phyloP scores from a whole-genome alignment of 1,284 basidiomycete genomes.

The Microbotryomycetes sp. region DNA sequence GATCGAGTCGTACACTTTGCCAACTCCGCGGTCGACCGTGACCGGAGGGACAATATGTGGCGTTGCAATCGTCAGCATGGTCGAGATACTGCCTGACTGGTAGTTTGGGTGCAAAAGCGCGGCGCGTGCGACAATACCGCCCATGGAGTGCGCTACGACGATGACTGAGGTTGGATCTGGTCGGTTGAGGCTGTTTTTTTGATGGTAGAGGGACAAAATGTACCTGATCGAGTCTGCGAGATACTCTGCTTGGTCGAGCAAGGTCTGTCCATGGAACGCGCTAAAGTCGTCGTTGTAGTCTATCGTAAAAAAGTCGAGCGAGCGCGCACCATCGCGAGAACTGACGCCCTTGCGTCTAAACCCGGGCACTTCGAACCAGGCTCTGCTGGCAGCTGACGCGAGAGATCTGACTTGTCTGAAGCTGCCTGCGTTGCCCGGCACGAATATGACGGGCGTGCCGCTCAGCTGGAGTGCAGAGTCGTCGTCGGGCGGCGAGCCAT shows the following conservation, averaged over 20 bases:
- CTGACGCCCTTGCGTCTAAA: constrained; percentile 43
- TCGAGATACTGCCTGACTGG: constrained; percentile 49
- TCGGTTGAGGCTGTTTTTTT: constrained; percentile 4
- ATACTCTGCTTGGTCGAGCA: constrained; percentile 75
- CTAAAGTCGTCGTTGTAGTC: constrained; percentile 98
- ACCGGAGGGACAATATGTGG: constrained; percentile 84
- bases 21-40: constrained; percentile 72
- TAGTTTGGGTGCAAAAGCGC: constrained; percentile 54
- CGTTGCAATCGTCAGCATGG: constrained; percentile 88
- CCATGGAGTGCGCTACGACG: constrained; percentile 94
- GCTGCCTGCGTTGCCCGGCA: constrained; percentile 95
- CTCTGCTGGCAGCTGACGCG: constrained; percentile 76
- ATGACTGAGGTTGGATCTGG: constrained; percentile 49
- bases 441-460: constrained; percentile 80
- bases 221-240: constrained; percentile 64
- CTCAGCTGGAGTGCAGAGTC: constrained; percentile 41
- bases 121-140: constrained; percentile 77
- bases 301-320: constrained; percentile 79
- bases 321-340: constrained; percentile 21
- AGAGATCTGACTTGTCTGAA: constrained; percentile 91
- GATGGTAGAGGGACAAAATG: constrained; percentile 67
- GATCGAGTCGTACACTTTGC: constrained; percentile 56
- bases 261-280: constrained; percentile 84
- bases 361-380: constrained; percentile 59
- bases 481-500: background rate